Evolutionary conservation across 768 basidiomycete species (phyloP).

Genomic region (Tylopilus rubrobrunneus): DNA sequence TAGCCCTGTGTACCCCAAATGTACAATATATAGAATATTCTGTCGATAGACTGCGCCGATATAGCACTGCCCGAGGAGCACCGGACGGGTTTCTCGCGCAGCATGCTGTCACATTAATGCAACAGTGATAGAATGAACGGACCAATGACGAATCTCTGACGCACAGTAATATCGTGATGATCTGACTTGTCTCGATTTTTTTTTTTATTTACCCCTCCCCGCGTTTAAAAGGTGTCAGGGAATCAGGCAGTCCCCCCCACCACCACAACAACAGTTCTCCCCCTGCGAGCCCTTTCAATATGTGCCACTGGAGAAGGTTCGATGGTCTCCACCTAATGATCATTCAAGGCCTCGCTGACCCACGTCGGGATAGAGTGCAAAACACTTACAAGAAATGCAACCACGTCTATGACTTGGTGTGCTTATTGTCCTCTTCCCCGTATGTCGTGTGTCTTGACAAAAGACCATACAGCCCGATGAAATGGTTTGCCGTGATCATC

Average conservation of each 20-base stretch:
- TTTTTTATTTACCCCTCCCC: constrained; percentile 9
- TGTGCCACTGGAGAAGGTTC: constrained; percentile 77
- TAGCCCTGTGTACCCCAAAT: constrained; percentile 19
- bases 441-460: constrained; percentile 9
- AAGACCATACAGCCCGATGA: constrained; percentile 48
- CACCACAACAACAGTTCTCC: constrained; percentile 5
- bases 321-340: constrained; percentile 17
- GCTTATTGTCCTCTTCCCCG: constrained; percentile 20
- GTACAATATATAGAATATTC: constrained; percentile 17
- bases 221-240: constrained; percentile 24
- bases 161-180: constrained; percentile 22
- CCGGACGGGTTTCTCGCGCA: constrained; percentile 27
- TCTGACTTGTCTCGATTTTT: constrained; percentile 21
- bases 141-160: constrained; percentile 24
- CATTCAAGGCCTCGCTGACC: constrained; percentile 11
- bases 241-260: neutral
- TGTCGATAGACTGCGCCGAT: constrained; percentile 17
- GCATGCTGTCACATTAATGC: constrained; percentile 21
- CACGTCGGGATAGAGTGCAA: constrained; percentile 47
- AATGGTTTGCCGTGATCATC: constrained; percentile 39
- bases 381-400: constrained; percentile 55
- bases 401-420: constrained; percentile 53
- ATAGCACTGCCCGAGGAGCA: constrained; percentile 31
- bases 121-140: constrained; percentile 19
- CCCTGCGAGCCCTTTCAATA: constrained; percentile 31